Base-by-base conservation (phyloP, 257 asterid genomes). In the Capsicum pubescens region DNA sequence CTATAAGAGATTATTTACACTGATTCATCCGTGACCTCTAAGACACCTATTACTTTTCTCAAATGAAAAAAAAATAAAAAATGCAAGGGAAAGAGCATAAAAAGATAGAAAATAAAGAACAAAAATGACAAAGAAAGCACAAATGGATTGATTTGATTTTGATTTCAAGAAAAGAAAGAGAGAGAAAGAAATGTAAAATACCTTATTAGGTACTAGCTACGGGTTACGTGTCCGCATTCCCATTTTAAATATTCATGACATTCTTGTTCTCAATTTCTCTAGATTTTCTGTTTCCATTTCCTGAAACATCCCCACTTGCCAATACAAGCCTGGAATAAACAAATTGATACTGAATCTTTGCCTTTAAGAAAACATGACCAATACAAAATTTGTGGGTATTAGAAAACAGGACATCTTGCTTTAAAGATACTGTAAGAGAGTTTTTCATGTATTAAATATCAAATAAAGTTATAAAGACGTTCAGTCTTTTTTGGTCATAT, bases 151-250 rank as follows among this genome's bases (percentile, higher is more conserved):
- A 57, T n/a, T n/a, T n/a, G n/a, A n/a, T 11, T 59, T 59, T 42
- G 83, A 60, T 60, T 80, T 80, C 42, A 60, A 60, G 58, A 68
- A 68, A 82, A 82, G 54, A 67, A 32, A 66, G 54, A 56, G 21
- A 59, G 39, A 36, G 54, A 67, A 32, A 66, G 54, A 56, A 14
- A 59, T n/a, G n/a, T n/a, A n/a, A n/a, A n/a, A n/a, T n/a, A n/a
- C 0, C 76, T 7, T 68, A 14, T 39, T 36, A 13, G 48, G 39
- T 66, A 13, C 74, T 67, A 67, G 76, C 52, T 67, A 36, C 1
- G 17, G 1, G 11, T 11, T 67, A 67, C 21, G 0, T 35, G 70
- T 13, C n/a, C 19, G 6, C 50, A 67, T 67, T 35, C 74, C 74
- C 0, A 35, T 64, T 26, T 32, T 12, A 26, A 32, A 11, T 8